phyloP scores from a whole-genome alignment of 2,329 filamentous ascomycete genomes.

The Verticillium zaregamsianum region DNA sequence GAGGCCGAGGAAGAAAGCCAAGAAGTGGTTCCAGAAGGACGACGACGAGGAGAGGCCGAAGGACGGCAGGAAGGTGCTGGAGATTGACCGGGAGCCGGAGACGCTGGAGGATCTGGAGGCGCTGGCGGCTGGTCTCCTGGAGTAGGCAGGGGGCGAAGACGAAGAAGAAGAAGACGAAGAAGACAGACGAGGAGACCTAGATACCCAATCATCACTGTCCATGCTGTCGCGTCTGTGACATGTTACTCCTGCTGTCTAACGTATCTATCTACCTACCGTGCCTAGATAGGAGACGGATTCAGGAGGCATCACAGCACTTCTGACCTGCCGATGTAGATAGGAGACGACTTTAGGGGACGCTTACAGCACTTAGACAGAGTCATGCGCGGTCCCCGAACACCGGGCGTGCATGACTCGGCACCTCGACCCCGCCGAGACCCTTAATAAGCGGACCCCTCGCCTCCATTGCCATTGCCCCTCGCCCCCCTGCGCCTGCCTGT shows the following conservation, averaged over 20 bases:
- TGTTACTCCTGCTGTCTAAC: too few relatives aligned
- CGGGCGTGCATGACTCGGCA: neutral
- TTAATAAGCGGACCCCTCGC: neutral
- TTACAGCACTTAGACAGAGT: neutral
- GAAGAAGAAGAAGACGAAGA: slow-evolving; percentile 1
- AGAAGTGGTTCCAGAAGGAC: slow-evolving; percentile 77
- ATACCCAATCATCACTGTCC: slow-evolving; percentile 20
- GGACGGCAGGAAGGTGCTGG: slow-evolving; percentile 51
- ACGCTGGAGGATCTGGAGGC: slow-evolving; percentile 77
- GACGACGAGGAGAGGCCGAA: slow-evolving; percentile 45
- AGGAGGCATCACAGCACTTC: too few relatives aligned
- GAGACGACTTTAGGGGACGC: too few relatives aligned
- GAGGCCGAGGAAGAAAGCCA: slow-evolving; percentile 54
- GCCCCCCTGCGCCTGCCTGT: neutral
- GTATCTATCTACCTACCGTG: too few relatives aligned
- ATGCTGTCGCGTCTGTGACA: neutral
- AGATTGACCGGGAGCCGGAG: slow-evolving; percentile 65
- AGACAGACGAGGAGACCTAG: slow-evolving; percentile 9
- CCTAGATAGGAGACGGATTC: too few relatives aligned
- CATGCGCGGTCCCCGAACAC: neutral
- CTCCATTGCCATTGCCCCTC: neutral
- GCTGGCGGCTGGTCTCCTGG: slow-evolving; percentile 67
- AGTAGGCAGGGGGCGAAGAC: slow-evolving; percentile 29
- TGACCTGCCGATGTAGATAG: too few relatives aligned
- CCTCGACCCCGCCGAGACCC: neutral